A percentile compares a stretch with the other conserved stretches of the same genome.
Conservation (phyloP, 2,329 filamentous ascomycete genomes). For the Chaetomium olivaceum region DNA sequence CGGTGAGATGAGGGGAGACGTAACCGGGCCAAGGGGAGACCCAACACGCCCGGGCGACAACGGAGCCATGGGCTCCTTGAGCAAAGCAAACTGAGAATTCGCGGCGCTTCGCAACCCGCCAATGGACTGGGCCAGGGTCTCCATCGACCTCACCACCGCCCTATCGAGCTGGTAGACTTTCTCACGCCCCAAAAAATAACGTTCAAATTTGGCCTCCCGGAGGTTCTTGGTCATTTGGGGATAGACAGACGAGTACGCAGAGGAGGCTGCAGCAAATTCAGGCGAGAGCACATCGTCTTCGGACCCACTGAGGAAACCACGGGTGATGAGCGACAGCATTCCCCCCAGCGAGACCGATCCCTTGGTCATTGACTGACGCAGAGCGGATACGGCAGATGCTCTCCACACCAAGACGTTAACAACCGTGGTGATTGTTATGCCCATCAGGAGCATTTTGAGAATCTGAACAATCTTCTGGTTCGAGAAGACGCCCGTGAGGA, state of each 20-base stretch:
- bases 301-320: slow-evolving; percentile 78
- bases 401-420: slow-evolving; percentile 80
- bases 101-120: slow-evolving; percentile 89
- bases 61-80: slow-evolving; percentile 60
- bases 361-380: slow-evolving; percentile 72
- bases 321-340: slow-evolving; percentile 78
- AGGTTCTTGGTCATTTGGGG: slow-evolving; percentile 73
- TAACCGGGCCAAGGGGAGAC: slow-evolving; percentile 35
- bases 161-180: slow-evolving; percentile 76
- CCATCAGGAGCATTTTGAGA: slow-evolving; percentile 80
- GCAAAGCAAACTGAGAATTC: slow-evolving; percentile 80
- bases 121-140: slow-evolving; percentile 82
- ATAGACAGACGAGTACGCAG: slow-evolving; percentile 67
- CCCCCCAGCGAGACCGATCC: slow-evolving; percentile 75
- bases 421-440: slow-evolving; percentile 67
- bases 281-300: slow-evolving; percentile 73
- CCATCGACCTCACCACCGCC: slow-evolving; percentile 78
- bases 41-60: slow-evolving; percentile 33
- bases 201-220: slow-evolving; percentile 84
- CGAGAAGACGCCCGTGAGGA: slow-evolving; percentile 79
- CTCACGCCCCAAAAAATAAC: slow-evolving; percentile 79
- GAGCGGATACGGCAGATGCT: slow-evolving; percentile 70
- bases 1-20: slow-evolving; percentile 38
- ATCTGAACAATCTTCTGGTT: slow-evolving; percentile 80
- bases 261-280: slow-evolving; percentile 62